Evolutionary conservation across 202 grass and related monocot species (phyloP), one percentile per base, ranked within the genome.

Genomic region (Tripidium arundinaceum): DNA sequence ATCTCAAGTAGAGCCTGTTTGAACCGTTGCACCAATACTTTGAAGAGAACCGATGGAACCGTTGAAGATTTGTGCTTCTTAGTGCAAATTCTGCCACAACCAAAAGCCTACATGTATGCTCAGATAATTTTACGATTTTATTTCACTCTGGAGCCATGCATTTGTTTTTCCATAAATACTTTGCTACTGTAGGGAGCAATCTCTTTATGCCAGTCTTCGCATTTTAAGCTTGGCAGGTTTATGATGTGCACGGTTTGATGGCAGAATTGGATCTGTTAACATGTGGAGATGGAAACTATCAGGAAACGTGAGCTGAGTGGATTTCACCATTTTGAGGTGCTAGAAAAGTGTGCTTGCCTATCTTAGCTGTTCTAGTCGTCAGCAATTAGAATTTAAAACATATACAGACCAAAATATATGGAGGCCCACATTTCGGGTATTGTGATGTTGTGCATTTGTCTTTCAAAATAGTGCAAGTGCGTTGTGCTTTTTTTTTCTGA

Each of bases 1-100:
- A 75, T 43, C 16, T 85, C 7, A 55, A 75, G 72, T 77, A 68
- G 39, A 68, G 45, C 28, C 16, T 38, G n/a, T 61, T 75, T 38
- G 25, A 87, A 40, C 72, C 41, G 28, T 15, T 21, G 6, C 49
- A 54, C 41, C 28, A 40, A 29, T 29, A 72, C 59, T 79, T 79
- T 19, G 2, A 50, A 43, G 68, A 38, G 24, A 74, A 70, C 29
- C 7, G 9, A 21, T 64, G 25, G 65, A 37, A 57, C 31, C 34
- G 16, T 43, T 7, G 59, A 74, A 78, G 59, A 69, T 57, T n/a
- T 19, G 68, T 68, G 29, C 6, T 68, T 24, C 5, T 4, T 77
- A 16, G 0, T 74, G 61, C 58, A 78, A 25, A 72, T 40, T 65
- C 11, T 73, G 8, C 37, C 11, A 62, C 19, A 59, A 16, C 50